phyloP scores from a whole-genome alignment of 2,329 filamentous ascomycete species.

The Cladophialophora yegresii region DNA sequence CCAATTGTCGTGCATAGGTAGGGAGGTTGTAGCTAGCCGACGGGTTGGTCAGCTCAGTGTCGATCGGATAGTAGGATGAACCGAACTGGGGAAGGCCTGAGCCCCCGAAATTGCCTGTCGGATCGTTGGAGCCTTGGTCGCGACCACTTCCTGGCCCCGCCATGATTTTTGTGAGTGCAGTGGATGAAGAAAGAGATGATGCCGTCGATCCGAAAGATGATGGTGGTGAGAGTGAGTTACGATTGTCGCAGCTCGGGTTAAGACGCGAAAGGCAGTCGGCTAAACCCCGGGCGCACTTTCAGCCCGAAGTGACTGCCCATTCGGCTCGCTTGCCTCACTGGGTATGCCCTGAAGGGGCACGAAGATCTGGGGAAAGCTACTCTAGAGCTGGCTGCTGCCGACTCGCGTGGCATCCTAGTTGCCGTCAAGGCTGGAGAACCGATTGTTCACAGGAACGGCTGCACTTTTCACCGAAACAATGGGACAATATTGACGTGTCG shows the following conservation, averaged over 20 bases:
- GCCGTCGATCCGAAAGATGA: conserved; percentile 31
- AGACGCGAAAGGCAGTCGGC: conserved; percentile 5
- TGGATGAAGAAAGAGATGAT: conserved; percentile 10
- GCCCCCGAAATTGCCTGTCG: conserved; percentile 22
- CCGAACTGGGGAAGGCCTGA: conserved; percentile 25
- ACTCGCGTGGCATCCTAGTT: conserved; percentile 8
- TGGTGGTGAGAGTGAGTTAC: conserved; percentile 16
- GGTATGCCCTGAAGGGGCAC: not conserved
- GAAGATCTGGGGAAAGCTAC: conserved; percentile 10
- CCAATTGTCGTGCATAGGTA: conserved; percentile 21
- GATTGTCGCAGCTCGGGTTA: conserved; percentile 9
- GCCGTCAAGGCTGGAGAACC: not conserved
- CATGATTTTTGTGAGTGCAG: conserved; percentile 20
- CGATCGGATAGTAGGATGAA: conserved; percentile 25
- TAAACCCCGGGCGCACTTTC: conserved; percentile 2
- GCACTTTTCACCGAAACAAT: conserved; percentile 13
- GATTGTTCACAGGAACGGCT: conserved; percentile 10
- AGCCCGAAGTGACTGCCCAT: not conserved
- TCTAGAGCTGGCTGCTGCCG: conserved; percentile 7
- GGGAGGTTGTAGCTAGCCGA: conserved; percentile 24
- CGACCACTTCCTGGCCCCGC: conserved; percentile 19
- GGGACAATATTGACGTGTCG: not conserved
- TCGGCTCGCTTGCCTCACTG: not conserved
- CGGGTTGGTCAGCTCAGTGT: conserved; percentile 28
- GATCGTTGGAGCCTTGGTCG: conserved; percentile 27